Evolutionary conservation across 2,329 filamentous ascomycete species (phyloP).

Genomic region (Penicillium sp.): DNA sequence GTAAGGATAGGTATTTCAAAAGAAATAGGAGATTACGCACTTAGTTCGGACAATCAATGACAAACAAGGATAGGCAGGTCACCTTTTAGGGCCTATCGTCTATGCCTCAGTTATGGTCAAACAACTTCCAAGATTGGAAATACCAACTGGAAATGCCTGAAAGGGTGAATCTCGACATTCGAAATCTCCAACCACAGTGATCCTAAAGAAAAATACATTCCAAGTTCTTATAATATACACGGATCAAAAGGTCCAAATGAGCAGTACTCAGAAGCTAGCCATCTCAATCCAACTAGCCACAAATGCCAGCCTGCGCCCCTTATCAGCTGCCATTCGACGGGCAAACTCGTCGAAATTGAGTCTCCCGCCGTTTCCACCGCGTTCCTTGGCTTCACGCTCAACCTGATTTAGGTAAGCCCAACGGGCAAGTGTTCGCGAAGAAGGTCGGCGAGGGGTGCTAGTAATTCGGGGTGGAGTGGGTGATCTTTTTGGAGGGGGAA

Average conservation of each 20-base stretch:
- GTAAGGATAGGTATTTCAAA: no score
- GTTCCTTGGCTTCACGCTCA: constrained; percentile 66
- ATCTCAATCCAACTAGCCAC: constrained; percentile 88
- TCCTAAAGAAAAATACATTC: not conserved
- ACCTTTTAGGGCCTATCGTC: no score
- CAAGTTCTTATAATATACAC: not conserved
- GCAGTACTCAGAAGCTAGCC: constrained; percentile 53
- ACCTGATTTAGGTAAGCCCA: constrained; percentile 59
- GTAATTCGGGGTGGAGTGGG: constrained; percentile 16
- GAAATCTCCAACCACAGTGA: no score
- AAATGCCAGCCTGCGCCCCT: constrained; percentile 71
- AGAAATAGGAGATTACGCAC: no score
- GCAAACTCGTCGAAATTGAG: constrained; percentile 80
- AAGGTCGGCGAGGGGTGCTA: constrained; percentile 25
- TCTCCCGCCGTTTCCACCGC: constrained; percentile 74
- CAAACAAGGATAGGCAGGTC: no score
- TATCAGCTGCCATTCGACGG: constrained; percentile 67
- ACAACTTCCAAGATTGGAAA: no score
- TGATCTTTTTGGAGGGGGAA: constrained; percentile 26
- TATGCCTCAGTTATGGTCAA: no score
- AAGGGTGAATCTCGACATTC: no score
- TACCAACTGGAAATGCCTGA: no score
- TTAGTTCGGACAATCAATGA: no score
- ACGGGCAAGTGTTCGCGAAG: constrained; percentile 42
- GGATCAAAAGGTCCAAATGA: not conserved